Evolutionary conservation across 192 early-diverging fungal species (phyloP).

Genomic region (Coemansia sp.): DNA sequence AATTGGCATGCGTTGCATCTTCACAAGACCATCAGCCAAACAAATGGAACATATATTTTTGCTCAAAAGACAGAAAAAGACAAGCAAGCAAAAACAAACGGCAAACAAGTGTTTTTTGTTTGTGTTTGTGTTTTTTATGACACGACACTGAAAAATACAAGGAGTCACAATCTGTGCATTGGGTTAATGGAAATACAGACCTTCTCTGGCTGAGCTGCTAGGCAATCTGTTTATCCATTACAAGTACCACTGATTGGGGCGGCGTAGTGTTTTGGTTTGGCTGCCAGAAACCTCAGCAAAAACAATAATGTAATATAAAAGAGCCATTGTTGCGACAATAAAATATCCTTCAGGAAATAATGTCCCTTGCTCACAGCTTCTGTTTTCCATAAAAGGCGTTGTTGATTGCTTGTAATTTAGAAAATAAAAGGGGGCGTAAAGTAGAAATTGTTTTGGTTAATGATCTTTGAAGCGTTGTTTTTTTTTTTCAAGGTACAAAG

Average conservation of each 20-base stretch:
- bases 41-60: neutral
- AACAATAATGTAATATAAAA: neutral
- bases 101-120: neutral
- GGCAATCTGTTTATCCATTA: neutral
- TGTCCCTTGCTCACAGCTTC: neutral
- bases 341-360: neutral
- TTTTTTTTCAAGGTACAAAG: neutral
- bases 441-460: neutral
- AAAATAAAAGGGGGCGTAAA: neutral
- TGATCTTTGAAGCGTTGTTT: neutral
- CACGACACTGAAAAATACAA: neutral
- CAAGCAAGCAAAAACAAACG: neutral
- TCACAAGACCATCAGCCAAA: neutral
- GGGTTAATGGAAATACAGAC: neutral
- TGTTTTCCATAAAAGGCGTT: neutral
- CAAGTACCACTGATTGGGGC: neutral
- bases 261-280: neutral
- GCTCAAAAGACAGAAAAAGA: neutral
- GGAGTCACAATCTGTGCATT: neutral
- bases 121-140: neutral
- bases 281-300: neutral
- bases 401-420: neutral
- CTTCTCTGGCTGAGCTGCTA: neutral
- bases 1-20: neutral
- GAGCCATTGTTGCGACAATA: neutral